Evolutionary conservation across 2,329 filamentous ascomycete genomes (phyloP), one percentile per base, ranked within the genome.

Genomic region (Didymella pomorum): DNA sequence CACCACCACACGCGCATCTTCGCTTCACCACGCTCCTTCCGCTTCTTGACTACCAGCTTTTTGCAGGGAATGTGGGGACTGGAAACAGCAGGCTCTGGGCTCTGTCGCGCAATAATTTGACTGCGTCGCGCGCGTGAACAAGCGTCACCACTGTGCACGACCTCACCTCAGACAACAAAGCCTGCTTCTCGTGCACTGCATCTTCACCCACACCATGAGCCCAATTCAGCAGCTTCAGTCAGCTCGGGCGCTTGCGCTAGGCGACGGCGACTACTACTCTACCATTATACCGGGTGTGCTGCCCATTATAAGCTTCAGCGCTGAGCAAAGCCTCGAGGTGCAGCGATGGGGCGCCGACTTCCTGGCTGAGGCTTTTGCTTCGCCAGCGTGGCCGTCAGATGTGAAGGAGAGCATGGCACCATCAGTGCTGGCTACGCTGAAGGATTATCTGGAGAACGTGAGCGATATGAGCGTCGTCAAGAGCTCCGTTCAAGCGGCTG

Each of bases 271-370:
- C 73, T 92, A 96, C 80, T 99, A 98, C 78, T 88, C 90, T 49
- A 92, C 91, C 77, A 94, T 99, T 74, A 89, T 99, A 63, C 91
- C 92, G 72, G 93, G 92, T 46, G 92, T 98, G 63, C 82, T 98
- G n/a, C 93, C 93, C 55, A 93, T 98, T 71, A 91, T 97, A 77
- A 88, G 89, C 60, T 86, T 90, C 50, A 83, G 84, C 65, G 85
- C 91, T 63, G 85, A 87, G 45, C 70, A 74, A 43, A 70, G 65
- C 61, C 79, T 97, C 56, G 92, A 96, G 78, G 82, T 98, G 71
- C 90, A 93, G 78, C 84, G 93, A 89, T 99, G 95, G 95, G 95
- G 94, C 25, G 89, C 93, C 63, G 93, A 97, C 61, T 99, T 99
- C 74, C 83, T 99, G 42, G 93, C 94, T 56, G 95, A 99, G 81